phyloP scores from a whole-genome alignment of 192 early-diverging fungal genomes.

The Geranomyces variabilis region DNA sequence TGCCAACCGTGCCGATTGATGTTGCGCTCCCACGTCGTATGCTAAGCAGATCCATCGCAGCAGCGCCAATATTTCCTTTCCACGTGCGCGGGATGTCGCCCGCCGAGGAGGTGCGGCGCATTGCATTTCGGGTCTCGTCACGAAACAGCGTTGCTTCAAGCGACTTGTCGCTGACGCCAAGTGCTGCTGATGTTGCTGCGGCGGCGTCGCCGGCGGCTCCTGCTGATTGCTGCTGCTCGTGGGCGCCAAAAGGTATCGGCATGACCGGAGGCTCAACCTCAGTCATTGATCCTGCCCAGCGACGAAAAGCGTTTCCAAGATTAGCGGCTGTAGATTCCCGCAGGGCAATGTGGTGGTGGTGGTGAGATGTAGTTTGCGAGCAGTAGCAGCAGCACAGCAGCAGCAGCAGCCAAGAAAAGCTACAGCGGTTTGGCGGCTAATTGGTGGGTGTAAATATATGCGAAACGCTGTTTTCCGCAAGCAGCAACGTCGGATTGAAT shows the following conservation, averaged over 20 bases:
- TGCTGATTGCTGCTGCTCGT: too few species aligned
- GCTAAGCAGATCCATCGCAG: neutral
- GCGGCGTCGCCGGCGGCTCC: too few species aligned
- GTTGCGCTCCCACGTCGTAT: slow-evolving; percentile 8
- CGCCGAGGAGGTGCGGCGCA: slow-evolving; percentile 25
- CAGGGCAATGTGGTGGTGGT: too few species aligned
- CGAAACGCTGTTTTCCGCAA: too few species aligned
- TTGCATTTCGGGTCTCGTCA: neutral
- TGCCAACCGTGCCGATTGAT: slow-evolving; percentile 11
- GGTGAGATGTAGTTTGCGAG: too few species aligned
- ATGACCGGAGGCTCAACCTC: slow-evolving; percentile 5
- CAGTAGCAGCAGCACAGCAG: too few species aligned
- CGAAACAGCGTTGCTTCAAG: neutral
- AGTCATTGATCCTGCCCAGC: neutral
- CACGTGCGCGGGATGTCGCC: slow-evolving; percentile 30
- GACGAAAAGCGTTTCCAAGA: too few species aligned
- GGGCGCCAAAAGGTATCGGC: neutral
- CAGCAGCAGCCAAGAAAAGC: too few species aligned
- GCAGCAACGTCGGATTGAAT: too few species aligned
- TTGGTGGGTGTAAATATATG: too few species aligned
- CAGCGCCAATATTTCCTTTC: slow-evolving; percentile 9
- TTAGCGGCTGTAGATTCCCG: too few species aligned
- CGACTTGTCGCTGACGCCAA: neutral
- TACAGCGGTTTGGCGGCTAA: too few species aligned
- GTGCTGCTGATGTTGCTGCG: neutral